Percentiles rank a stretch among this genome's conserved stretches.
phyloP scores from a whole-genome alignment of 169 alveolate species.

The Cryptosporidium ryanae region DNA sequence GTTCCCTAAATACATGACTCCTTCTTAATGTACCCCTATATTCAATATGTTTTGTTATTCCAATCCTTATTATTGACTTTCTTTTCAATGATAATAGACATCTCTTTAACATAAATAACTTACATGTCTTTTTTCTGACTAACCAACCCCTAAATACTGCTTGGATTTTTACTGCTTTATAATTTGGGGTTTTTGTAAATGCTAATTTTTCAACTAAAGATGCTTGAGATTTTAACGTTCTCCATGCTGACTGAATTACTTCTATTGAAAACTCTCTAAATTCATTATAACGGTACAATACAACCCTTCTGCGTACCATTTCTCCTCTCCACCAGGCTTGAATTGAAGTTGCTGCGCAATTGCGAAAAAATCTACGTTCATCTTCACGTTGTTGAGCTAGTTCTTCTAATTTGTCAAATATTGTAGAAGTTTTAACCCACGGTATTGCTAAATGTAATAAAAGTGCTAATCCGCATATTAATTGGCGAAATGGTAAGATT shows the following conservation, averaged over 20 bases:
- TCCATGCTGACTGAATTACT: conserved; percentile 74
- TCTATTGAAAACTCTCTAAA: conserved; percentile 67
- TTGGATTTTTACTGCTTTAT: conserved; percentile 60
- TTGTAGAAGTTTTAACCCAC: conserved; percentile 72
- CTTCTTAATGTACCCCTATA: conserved; percentile 73
- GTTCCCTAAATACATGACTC: conserved; percentile 71
- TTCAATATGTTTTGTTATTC: conserved; percentile 71
- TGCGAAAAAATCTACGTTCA: conserved; percentile 52
- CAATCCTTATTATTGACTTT: conserved; percentile 39
- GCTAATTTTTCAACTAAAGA: conserved; percentile 64
- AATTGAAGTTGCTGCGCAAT: conserved; percentile 69
- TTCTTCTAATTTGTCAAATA: conserved; percentile 67
- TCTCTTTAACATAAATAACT: conserved; percentile 60
- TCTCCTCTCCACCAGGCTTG: conserved; percentile 76
- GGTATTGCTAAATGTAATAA: conserved; percentile 65
- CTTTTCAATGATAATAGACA: conserved; percentile 51
- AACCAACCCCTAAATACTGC: conserved; percentile 73
- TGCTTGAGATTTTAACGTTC: conserved; percentile 69
- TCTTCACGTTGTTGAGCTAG: conserved; percentile 68
- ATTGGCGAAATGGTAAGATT: conserved; percentile 44
- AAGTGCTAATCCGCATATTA: conserved; percentile 57
- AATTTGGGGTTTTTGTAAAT: conserved; percentile 73
- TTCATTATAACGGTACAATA: conserved; percentile 41
- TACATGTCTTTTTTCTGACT: conserved; percentile 36
- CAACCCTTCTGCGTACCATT: conserved; percentile 67